Conservation (phyloP, 1,284 basidiomycete species). For the Malassezia cuniculi region DNA sequence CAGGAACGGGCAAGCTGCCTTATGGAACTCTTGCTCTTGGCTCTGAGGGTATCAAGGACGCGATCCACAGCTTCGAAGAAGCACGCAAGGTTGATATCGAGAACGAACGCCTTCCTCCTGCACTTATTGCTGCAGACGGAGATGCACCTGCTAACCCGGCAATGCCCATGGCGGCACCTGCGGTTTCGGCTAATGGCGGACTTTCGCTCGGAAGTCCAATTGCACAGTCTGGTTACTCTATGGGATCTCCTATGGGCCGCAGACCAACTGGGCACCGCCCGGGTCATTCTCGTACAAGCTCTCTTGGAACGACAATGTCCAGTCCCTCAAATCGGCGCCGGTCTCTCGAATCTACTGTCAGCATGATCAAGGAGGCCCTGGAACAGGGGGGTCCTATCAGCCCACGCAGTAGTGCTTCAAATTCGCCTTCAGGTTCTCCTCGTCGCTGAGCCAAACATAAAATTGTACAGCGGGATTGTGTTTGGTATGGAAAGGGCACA, state of each 20-base stretch:
- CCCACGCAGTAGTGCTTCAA: background rate
- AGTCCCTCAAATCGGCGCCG: constrained; percentile 81
- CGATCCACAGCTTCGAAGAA: constrained; percentile 85
- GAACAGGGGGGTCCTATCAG: constrained; percentile 7
- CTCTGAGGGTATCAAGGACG: constrained; percentile 87
- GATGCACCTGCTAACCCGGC: constrained; percentile 48
- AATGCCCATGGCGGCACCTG: background rate
- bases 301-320: constrained; percentile 89
- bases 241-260: background rate
- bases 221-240: no score
- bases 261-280: constrained; percentile 47
- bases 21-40: constrained; percentile 77
- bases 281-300: constrained; percentile 72
- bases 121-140: constrained; percentile 75
- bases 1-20: constrained; percentile 65
- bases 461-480: no score
- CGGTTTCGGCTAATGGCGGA: background rate
- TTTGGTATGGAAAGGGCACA: no score
- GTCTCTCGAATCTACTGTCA: constrained; percentile 89
- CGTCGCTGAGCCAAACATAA: no score
- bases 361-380: constrained; percentile 60
- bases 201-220: background rate
- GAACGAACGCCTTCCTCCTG: constrained; percentile 75
- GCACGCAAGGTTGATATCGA: constrained; percentile 97
- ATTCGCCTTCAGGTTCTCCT: no score